Base-by-base conservation (phyloP, 352 stramenopile genomes). In the Phytophthora cryptogea region DNA sequence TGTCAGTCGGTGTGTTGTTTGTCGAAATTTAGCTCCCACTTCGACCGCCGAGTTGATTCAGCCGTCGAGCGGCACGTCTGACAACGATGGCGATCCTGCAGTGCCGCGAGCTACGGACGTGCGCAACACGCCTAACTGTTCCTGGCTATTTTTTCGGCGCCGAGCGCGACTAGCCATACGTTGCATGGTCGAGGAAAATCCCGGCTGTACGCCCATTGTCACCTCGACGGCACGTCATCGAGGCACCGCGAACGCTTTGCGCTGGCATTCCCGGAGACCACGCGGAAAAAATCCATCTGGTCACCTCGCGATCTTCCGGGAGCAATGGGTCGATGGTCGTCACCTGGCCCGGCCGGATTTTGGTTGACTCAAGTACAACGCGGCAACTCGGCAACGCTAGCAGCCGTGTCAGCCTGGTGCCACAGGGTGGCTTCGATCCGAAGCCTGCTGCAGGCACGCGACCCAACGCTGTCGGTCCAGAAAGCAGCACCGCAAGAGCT, bases 351-450 rank as follows among this genome's bases (percentile, higher is more conserved):
- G 10, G 8, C 30, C 54, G 53, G 53, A 63, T 63, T 68, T 63
- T 59, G 55, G 23, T 39, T 37, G 63, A 57, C 56, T 71, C 57
- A 67, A 54, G 39, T 63, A 63, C 57, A 61, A 71, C 46, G 40
- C 47, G 43, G 26, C 43, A 17, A 70, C 55, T 23, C 20, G 20
- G 20, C 20, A 23, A 23, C 20, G 2, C 20, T 2, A 23, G 20
- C 20, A 23, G 20, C 20, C 20, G 20, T 23, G 20, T 23, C 20
- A 23, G 1, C 2, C 20, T 23, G 20, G 20, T 23, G 20, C 20
- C 20, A 23, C 20, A 2, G 1, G 20, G 20, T 23, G 20, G 20
- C 39, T 44, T 61, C 43, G 43, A 54, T 17, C 28, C 32, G 33
- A 61, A 40, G 26, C 30, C 5, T 10, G 16, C 39, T 10, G 16